phyloP scores from a whole-genome alignment of 345 rosid species.

The Arabidopsis thaliana region DNA sequence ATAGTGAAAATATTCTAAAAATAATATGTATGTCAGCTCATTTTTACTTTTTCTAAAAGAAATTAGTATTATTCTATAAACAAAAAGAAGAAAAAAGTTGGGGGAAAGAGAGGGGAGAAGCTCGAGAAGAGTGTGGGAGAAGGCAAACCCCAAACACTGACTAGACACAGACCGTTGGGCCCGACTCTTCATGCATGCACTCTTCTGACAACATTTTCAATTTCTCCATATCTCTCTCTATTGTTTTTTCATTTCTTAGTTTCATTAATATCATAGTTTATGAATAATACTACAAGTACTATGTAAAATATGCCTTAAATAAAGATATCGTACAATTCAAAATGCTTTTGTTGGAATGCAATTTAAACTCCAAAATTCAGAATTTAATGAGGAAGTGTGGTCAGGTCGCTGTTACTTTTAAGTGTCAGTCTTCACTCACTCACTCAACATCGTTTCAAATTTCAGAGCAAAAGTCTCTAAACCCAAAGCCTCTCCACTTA shows the following conservation, averaged over 20 bases:
- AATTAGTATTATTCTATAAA: too few species aligned
- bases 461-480: constrained; percentile 34
- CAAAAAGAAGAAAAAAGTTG: constrained; percentile 24
- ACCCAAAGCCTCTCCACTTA: constrained; percentile 37
- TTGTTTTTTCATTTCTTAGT: too few species aligned
- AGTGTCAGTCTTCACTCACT: constrained; percentile 42
- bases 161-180: constrained; percentile 45
- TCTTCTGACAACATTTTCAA: constrained; percentile 29
- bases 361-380: constrained; percentile 24
- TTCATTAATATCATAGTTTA: too few species aligned
- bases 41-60: too few species aligned
- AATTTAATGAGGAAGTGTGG: constrained; percentile 23
- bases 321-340: constrained; percentile 11
- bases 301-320: not conserved
- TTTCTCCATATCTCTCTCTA: not conserved
- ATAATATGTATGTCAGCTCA: too few species aligned
- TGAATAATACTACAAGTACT: too few species aligned
- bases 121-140: constrained; percentile 41
- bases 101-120: constrained; percentile 41
- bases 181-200: constrained; percentile 47
- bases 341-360: constrained; percentile 22
- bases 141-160: constrained; percentile 45
- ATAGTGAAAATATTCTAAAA: too few species aligned
- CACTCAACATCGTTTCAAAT: constrained; percentile 38
- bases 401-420: constrained; percentile 23